Evolutionary conservation across 371 early-diverging fungal species (phyloP).

Genomic region (Umbelopsis sp.): DNA sequence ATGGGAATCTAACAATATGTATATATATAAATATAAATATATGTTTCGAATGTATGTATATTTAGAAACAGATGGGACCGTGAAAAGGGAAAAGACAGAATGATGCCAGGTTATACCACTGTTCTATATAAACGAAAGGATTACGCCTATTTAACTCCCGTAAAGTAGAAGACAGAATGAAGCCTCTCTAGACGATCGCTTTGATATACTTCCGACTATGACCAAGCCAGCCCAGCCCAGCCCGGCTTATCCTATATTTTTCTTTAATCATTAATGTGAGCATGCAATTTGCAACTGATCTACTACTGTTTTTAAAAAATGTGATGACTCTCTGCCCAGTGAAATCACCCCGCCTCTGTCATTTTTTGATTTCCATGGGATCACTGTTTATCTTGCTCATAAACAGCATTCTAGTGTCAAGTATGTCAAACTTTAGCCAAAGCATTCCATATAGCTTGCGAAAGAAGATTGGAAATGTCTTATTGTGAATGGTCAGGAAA

Average conservation of each 20-base stretch:
- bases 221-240: not conserved
- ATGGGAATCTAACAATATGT: too few species aligned
- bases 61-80: not conserved
- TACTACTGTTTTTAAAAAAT: constrained; percentile 16
- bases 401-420: too few species aligned
- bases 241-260: not conserved
- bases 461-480: not conserved
- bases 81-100: not conserved
- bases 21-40: not conserved
- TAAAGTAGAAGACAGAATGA: not conserved
- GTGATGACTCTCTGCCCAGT: not conserved
- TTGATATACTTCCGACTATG: constrained; percentile 17
- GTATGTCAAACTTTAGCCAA: too few species aligned
- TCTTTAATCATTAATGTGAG: constrained; percentile 10
- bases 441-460: not conserved
- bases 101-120: too few species aligned
- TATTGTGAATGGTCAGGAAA: not conserved
- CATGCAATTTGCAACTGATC: constrained; percentile 18
- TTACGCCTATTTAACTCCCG: not conserved
- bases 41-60: not conserved
- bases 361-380: too few species aligned
- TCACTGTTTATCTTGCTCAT: too few species aligned
- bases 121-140: not conserved
- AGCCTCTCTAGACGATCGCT: not conserved
- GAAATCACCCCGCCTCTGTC: not conserved